phyloP scores from a whole-genome alignment of 192 early-diverging fungal genomes.

The Rhizoclosmatium sp. region DNA sequence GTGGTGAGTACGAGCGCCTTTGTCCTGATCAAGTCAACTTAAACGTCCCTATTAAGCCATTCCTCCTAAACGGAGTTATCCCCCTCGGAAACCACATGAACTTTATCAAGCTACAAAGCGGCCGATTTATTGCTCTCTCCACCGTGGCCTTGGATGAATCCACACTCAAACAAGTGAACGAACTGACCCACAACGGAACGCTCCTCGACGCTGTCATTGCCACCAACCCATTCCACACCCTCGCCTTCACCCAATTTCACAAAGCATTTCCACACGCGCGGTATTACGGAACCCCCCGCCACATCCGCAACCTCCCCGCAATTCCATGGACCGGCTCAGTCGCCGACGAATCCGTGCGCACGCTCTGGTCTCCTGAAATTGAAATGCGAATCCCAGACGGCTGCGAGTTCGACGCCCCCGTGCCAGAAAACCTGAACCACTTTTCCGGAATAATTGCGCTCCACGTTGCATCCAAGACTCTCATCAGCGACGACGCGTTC shows the following conservation, averaged over 20 bases:
- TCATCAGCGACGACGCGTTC: slow-evolving; percentile 17
- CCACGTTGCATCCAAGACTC: slow-evolving; percentile 27
- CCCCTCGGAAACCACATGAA: slow-evolving; percentile 43
- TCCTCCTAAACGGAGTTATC: slow-evolving; percentile 13
- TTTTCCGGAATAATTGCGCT: slow-evolving; percentile 34
- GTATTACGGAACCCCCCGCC: slow-evolving; percentile 38
- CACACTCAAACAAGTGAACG: slow-evolving; percentile 25
- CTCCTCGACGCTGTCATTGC: slow-evolving; percentile 42
- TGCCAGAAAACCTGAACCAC: slow-evolving; percentile 35
- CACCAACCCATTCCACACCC: slow-evolving; percentile 40
- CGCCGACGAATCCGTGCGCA: slow-evolving; percentile 13
- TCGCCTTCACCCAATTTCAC: slow-evolving; percentile 33
- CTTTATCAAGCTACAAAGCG: slow-evolving; percentile 15
- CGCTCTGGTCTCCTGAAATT: slow-evolving; percentile 27
- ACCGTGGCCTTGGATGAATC: slow-evolving; percentile 29
- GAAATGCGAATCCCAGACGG: slow-evolving; percentile 31
- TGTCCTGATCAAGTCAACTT: neutral
- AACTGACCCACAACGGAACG: slow-evolving; percentile 28
- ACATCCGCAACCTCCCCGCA: neutral
- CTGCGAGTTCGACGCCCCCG: slow-evolving; percentile 20
- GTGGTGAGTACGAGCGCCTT: slow-evolving; percentile 13
- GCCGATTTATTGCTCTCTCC: slow-evolving; percentile 24
- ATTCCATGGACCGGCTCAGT: slow-evolving; percentile 19
- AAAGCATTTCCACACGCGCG: slow-evolving; percentile 28
- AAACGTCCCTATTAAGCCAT: slow-evolving; percentile 1